Percentiles rank a stretch among this genome's conserved stretches.
These are phyloP conservation scores for Penium margaritaceum DNA, from an alignment of 139 green algal genomes.

Conservation along the genomic window DNA sequence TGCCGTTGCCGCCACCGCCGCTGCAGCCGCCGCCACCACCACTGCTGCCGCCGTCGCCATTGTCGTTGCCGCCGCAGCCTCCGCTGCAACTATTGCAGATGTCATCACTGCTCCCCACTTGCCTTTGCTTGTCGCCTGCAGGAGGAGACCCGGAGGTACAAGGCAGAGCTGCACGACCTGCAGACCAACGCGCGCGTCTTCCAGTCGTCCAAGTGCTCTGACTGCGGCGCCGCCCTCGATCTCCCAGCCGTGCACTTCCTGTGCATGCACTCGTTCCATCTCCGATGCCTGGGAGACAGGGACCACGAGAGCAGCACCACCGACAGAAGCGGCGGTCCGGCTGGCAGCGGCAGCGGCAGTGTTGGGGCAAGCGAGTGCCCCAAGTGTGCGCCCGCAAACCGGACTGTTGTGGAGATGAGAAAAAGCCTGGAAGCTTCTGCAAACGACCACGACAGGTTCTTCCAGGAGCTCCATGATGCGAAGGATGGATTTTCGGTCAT, in stretches of 20 bases:
- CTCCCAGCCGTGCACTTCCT: slow-evolving; percentile 92
- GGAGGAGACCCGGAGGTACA: slow-evolving; percentile 61
- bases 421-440: slow-evolving; percentile 53
- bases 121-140: no score
- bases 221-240: slow-evolving; percentile 70
- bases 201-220: slow-evolving; percentile 69
- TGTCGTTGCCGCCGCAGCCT: no score
- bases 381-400: slow-evolving; percentile 73
- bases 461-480: slow-evolving; percentile 37
- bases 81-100: no score
- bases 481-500: slow-evolving; percentile 45
- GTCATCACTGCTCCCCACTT: no score
- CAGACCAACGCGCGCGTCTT: slow-evolving; percentile 72
- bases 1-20: no score
- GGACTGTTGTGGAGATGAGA: slow-evolving; percentile 55
- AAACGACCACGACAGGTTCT: slow-evolving; percentile 81
- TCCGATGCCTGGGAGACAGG: slow-evolving; percentile 72
- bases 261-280: slow-evolving; percentile 87
- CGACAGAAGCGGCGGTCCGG: no score
- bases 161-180: slow-evolving; percentile 61
- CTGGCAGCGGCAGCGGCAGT: no score
- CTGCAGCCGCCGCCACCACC: no score
- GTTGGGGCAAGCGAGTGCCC: slow-evolving; percentile 83
- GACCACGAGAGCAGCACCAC: no score
- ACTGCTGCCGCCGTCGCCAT: no score